Evolutionary conservation across 2,329 filamentous ascomycete genomes (phyloP).

Genomic region (Nakataea oryzae): DNA sequence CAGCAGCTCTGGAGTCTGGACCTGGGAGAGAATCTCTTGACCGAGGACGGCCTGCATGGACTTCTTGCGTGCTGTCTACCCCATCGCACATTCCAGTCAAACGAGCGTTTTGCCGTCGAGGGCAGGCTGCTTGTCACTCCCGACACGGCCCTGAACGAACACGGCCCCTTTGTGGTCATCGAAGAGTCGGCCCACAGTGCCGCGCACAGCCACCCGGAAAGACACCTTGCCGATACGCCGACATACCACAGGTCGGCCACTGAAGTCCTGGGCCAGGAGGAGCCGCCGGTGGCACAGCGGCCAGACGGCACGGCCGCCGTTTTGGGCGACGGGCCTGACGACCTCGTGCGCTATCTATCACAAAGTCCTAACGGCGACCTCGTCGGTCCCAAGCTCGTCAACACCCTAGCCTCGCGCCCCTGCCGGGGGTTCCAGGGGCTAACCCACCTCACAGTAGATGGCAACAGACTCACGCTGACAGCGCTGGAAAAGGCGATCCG

Average conservation of each 20-base stretch:
- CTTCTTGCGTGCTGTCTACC: constrained; percentile 15
- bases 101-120: constrained; percentile 31
- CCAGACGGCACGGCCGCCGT: constrained; percentile 21
- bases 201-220: constrained; percentile 31
- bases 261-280: neutral
- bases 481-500: constrained; percentile 33
- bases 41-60: constrained; percentile 28
- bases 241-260: constrained; percentile 17
- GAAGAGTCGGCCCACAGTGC: constrained; percentile 35
- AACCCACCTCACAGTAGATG: constrained; percentile 44
- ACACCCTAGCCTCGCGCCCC: constrained; percentile 12
- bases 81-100: constrained; percentile 18
- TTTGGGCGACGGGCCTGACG: constrained; percentile 20
- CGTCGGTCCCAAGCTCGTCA: constrained; percentile 8
- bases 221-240: constrained; percentile 39
- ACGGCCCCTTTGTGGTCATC: constrained; percentile 33
- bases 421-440: constrained; percentile 22
- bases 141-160: constrained; percentile 18
- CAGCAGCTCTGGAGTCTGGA: constrained; percentile 47
- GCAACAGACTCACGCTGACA: constrained; percentile 33
- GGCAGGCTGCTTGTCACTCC: constrained; percentile 25
- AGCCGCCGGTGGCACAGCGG: constrained; percentile 14
- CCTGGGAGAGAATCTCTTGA: constrained; percentile 38
- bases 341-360: constrained; percentile 19
- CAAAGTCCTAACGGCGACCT: constrained; percentile 8